Evolutionary conservation across 768 basidiomycete species (phyloP).

Genomic region (Cystobasidium ongulense): DNA sequence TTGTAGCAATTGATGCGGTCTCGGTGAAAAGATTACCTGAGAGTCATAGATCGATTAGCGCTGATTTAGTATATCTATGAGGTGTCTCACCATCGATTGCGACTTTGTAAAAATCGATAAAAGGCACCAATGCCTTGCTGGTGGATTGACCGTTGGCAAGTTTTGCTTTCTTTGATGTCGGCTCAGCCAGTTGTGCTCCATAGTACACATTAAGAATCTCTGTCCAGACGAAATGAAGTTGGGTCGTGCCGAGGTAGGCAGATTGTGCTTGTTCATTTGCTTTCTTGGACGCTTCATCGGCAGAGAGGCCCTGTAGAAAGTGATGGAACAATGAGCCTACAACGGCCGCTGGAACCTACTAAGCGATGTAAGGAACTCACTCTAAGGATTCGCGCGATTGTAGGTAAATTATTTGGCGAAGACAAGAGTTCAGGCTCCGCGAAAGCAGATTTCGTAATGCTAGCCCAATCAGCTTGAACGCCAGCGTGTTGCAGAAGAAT

Average conservation of each 20-base stretch:
- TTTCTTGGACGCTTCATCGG: slow-evolving; percentile 38
- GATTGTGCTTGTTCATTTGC: slow-evolving; percentile 37
- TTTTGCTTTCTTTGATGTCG: slow-evolving; percentile 24
- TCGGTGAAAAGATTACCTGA: not conserved
- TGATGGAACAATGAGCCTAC: too few relatives aligned
- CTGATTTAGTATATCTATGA: not conserved
- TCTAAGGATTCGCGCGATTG: slow-evolving; percentile 70
- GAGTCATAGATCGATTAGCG: not conserved
- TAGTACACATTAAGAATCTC: slow-evolving; percentile 69
- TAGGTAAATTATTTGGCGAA: slow-evolving; percentile 57
- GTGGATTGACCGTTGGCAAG: not conserved
- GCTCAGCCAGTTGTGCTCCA: slow-evolving; percentile 43
- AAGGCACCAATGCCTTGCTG: slow-evolving; percentile 52
- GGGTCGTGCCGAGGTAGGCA: slow-evolving; percentile 55
- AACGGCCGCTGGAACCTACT: too few relatives aligned
- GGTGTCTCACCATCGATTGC: slow-evolving; percentile 74
- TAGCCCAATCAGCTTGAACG: slow-evolving; percentile 57
- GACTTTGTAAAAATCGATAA: slow-evolving; percentile 82
- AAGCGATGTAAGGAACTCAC: slow-evolving; percentile 48
- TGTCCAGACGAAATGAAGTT: slow-evolving; percentile 87
- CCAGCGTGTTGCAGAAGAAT: slow-evolving; percentile 57
- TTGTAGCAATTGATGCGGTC: slow-evolving; percentile 11
- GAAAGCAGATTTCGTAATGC: slow-evolving; percentile 58
- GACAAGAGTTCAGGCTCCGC: slow-evolving; percentile 65
- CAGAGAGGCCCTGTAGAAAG: slow-evolving; percentile 34